phyloP scores from a whole-genome alignment of 148 eudicot genomes.

The Nyssa sinensis region DNA sequence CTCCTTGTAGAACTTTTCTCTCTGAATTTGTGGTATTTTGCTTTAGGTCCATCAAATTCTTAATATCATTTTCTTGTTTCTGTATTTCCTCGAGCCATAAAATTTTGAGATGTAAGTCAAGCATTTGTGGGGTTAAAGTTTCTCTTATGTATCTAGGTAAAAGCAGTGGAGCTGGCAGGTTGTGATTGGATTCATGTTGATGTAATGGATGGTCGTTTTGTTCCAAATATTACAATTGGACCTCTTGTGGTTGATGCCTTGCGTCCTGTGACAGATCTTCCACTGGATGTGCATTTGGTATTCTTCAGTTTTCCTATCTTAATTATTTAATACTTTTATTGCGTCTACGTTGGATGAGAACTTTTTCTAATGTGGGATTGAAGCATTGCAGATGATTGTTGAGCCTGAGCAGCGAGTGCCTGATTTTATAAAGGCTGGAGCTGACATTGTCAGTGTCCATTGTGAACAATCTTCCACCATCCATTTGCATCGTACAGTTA shows the following conservation, averaged over 20 bases:
- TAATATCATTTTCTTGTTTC: background rate
- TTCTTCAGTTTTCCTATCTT: constrained; percentile 12
- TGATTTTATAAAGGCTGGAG: constrained; percentile 97
- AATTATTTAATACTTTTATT: background rate
- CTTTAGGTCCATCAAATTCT: background rate
- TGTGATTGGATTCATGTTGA: constrained; percentile 99
- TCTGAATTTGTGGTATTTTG: background rate
- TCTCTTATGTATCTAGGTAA: constrained; percentile 52
- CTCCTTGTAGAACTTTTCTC: background rate
- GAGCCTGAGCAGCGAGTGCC: constrained; percentile 96
- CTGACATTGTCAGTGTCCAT: constrained; percentile 93
- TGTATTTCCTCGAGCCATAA: background rate
- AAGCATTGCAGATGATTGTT: constrained; percentile 81
- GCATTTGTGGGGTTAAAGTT: constrained; percentile 1
- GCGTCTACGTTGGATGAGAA: constrained; percentile 13
- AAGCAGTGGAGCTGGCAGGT: constrained; percentile 97
- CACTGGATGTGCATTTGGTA: constrained; percentile 98
- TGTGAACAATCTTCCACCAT: constrained; percentile 97
- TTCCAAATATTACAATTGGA: constrained; percentile 97
- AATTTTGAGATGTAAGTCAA: constrained; percentile 10
- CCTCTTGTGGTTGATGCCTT: constrained; percentile 93
- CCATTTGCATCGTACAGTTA: constrained; percentile 90
- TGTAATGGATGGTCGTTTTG: constrained; percentile 99
- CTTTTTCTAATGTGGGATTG: constrained; percentile 25
- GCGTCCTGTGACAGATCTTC: constrained; percentile 97